A percentile compares a stretch with the other conserved stretches of the same genome.
Evolutionary conservation across 192 early-diverging fungal species (phyloP).

Genomic region (Chytriomyces hyalinus): DNA sequence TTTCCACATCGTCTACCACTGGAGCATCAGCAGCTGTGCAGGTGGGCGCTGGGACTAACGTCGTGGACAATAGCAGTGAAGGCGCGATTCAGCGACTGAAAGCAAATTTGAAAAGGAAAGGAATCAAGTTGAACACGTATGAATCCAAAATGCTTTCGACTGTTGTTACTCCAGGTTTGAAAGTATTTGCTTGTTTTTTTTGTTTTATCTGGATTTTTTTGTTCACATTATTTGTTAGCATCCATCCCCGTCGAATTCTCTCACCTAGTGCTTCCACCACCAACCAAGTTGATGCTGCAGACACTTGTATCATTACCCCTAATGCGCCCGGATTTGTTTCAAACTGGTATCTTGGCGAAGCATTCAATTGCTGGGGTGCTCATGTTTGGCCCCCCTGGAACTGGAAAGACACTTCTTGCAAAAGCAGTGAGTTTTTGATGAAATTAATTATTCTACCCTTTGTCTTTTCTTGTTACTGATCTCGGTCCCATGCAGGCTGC

Average conservation of each 20-base stretch:
- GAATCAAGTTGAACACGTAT: slow-evolving; percentile 58
- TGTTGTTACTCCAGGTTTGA: slow-evolving; percentile 78
- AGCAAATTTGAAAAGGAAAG: slow-evolving; percentile 32
- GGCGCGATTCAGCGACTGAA: slow-evolving; percentile 49
- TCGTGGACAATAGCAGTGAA: slow-evolving; percentile 13
- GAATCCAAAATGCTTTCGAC: slow-evolving; percentile 78
- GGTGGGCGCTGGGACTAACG: slow-evolving; percentile 6
- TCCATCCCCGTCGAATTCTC: slow-evolving; percentile 61
- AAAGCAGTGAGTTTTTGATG: slow-evolving; percentile 16
- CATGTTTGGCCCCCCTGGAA: slow-evolving; percentile 65
- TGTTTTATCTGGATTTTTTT: background rate
- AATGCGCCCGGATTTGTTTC: slow-evolving; percentile 55
- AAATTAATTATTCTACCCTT: slow-evolving; percentile 7
- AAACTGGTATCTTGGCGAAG: slow-evolving; percentile 65
- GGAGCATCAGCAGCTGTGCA: slow-evolving; percentile 19
- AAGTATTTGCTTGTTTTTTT: slow-evolving; percentile 29
- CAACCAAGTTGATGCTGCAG: slow-evolving; percentile 86
- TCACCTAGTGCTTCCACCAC: slow-evolving; percentile 75
- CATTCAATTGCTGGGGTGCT: slow-evolving; percentile 59
- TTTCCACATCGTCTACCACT: background rate
- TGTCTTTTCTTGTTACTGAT: too few relatives aligned
- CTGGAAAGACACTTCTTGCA: slow-evolving; percentile 38
- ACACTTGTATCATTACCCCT: slow-evolving; percentile 63
- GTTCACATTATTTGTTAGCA: slow-evolving; percentile 45
- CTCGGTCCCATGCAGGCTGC: slow-evolving; percentile 60